These are phyloP conservation scores for Thelephora aurantiotincta DNA, from an alignment of 768 basidiomycete genomes.

Conservation along the genomic window DNA sequence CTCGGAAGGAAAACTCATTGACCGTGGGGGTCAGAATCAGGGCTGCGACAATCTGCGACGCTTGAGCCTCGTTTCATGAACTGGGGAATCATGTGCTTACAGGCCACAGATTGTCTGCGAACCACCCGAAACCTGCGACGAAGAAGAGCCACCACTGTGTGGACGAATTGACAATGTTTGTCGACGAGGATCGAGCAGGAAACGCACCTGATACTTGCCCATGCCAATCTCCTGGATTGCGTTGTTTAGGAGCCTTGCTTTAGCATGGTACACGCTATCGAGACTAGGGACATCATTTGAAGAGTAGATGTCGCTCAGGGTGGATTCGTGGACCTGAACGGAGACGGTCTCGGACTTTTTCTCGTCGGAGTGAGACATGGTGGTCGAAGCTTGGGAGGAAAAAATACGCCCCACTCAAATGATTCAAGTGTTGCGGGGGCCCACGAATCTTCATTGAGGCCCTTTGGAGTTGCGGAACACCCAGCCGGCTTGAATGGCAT, in stretches of 20 bases:
- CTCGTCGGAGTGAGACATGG: too few species aligned
- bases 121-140: slow-evolving; percentile 63
- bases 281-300: slow-evolving; percentile 16
- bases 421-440: too few species aligned
- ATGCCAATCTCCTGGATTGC: slow-evolving; percentile 41
- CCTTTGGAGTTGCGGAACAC: too few species aligned
- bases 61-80: neutral
- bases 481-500: too few species aligned
- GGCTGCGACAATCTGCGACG: slow-evolving; percentile 40
- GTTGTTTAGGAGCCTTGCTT: slow-evolving; percentile 31
- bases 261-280: slow-evolving; percentile 35
- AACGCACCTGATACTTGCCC: slow-evolving; percentile 37
- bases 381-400: neutral
- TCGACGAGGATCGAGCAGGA: neutral
- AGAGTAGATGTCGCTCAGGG: too few species aligned
- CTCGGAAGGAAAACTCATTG: slow-evolving; percentile 48
- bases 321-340: too few species aligned
- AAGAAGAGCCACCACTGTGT: slow-evolving; percentile 45
- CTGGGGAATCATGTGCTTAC: slow-evolving; percentile 20
- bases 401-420: neutral
- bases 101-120: slow-evolving; percentile 68
- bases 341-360: too few species aligned
- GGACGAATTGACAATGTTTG: neutral
- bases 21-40: slow-evolving; percentile 51
- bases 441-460: too few species aligned